Base-by-base conservation (phyloP, 768 basidiomycete genomes). In the Xerocomellus amylosporus region DNA sequence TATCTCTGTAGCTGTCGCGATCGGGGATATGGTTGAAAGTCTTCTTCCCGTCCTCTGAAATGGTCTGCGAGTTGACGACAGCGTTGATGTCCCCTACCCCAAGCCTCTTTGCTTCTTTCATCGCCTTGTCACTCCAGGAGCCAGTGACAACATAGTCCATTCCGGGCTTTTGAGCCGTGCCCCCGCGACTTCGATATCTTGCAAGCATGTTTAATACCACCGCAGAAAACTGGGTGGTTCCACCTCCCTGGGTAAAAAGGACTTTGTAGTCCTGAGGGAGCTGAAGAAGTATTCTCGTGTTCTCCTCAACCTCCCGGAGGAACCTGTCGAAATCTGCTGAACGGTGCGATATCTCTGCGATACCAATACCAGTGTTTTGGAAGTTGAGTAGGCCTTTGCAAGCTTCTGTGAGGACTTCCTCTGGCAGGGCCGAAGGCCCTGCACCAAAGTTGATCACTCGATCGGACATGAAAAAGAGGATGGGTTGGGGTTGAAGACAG, bases 271-370 rank as follows among this genome's bases (percentile, higher is more conserved):
- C 88, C 38, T 81, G 68, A 9, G 97, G 96, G 33, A 99, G 85
- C 15, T 79, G 73, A 55, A 98, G 86, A 64, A 94, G 87, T 14
- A 73, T 74, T 53, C 93, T 84, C 57, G 93, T 83, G 65, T 84
- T 82, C 36, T 74, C 69, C 71, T 87, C 84, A 64, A 87, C 75
- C 46, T 77, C 69, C 52, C 77, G 73, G 59, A 95, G 71, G 71
- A 87, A 88, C 20, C 79, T 76, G 49, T 79, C 79, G 71, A 98
- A 98, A 59, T 94, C 88, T 63, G 90, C 84, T 38, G 93, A 93
- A 60, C 97, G 89, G 71, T 99, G 97, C 1, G 93, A 96, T 68
- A 98, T 83, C 72, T 99, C 97, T 40, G 93, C 90, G 68, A 99
- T 85, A 41, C 97, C 97, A 56, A 98, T 95, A 26, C 97, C 97